A percentile compares a stretch with the other conserved stretches of the same genome.
Evolutionary conservation across 371 early-diverging fungal species (phyloP).

Genomic region (Haplosporangium sp.): DNA sequence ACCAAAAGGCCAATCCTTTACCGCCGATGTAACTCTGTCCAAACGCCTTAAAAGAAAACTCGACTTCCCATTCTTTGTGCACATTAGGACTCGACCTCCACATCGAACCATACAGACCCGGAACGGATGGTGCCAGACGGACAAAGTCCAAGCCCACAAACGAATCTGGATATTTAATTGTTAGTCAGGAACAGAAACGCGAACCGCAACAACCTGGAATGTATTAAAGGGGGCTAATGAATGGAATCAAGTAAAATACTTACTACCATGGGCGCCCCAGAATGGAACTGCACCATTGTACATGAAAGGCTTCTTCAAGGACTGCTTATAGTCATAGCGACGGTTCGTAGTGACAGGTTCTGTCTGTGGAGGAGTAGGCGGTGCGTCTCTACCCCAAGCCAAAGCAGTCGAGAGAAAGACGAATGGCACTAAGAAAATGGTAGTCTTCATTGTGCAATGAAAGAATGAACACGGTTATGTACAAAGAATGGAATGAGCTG

Average conservation of each 20-base stretch:
- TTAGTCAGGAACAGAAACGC: too few species aligned
- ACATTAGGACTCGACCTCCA: constrained; percentile 77
- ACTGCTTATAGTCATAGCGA: constrained; percentile 52
- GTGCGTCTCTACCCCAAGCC: constrained; percentile 27
- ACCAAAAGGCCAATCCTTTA: constrained; percentile 93
- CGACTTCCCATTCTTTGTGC: constrained; percentile 82
- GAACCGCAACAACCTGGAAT: not conserved
- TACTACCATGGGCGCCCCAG: constrained; percentile 48
- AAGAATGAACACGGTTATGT: not conserved
- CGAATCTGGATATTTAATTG: constrained; percentile 57
- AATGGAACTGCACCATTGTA: constrained; percentile 35
- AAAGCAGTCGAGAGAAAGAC: constrained; percentile 27
- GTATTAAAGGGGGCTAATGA: not conserved
- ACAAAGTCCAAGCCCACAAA: constrained; percentile 70
- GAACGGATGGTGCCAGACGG: constrained; percentile 78
- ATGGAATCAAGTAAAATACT: not conserved
- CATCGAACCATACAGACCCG: constrained; percentile 72
- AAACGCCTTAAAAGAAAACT: constrained; percentile 70
- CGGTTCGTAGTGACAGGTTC: constrained; percentile 16
- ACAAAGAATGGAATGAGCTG: not conserved
- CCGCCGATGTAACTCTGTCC: constrained; percentile 83
- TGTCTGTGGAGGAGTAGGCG: constrained; percentile 1
- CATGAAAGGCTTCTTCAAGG: constrained; percentile 49
- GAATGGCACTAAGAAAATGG: constrained; percentile 21
- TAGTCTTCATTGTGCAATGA: constrained; percentile 30